These are phyloP conservation scores for Herpetospermum pedunculosum DNA, from an alignment of 306 rosid species.

Conservation along the genomic window DNA sequence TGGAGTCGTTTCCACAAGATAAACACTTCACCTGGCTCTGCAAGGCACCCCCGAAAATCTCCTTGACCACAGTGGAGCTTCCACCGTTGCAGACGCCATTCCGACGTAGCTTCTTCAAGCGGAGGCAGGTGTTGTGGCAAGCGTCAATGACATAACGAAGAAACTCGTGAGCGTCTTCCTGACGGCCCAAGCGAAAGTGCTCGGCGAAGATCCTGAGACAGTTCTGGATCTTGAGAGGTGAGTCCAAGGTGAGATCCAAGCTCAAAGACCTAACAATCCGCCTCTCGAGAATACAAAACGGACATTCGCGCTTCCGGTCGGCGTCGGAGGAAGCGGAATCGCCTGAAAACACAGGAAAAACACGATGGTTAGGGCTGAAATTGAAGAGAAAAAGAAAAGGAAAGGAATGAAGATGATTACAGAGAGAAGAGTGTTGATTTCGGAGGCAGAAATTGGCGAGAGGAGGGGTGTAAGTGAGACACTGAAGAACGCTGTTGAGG, in stretches of 20 bases:
- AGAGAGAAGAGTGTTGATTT: constrained; percentile 61
- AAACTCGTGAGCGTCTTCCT: constrained; percentile 97
- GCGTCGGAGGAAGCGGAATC: constrained; percentile 57
- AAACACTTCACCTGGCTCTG: constrained; percentile 99
- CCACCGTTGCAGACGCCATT: constrained; percentile 11
- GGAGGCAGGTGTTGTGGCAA: constrained; percentile 86
- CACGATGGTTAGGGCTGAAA: neutral
- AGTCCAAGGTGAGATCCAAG: constrained; percentile 52
- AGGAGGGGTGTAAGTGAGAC: constrained; percentile 98
- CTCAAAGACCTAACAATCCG: constrained; percentile 65
- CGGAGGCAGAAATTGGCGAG: constrained; percentile 99
- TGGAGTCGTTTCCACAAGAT: constrained; percentile 83
- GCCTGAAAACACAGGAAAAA: constrained; percentile 27
- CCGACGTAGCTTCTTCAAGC: constrained; percentile 66
- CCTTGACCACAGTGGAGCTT: constrained; percentile 52
- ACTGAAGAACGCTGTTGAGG: constrained; percentile 98
- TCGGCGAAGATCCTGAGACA: constrained; percentile 65
- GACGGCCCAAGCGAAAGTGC: constrained; percentile 71
- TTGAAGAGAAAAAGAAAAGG: neutral
- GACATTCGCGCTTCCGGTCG: constrained; percentile 60
- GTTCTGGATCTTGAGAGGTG: constrained; percentile 66
- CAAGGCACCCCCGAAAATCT: constrained; percentile 89
- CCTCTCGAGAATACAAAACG: constrained; percentile 80
- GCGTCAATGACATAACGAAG: constrained; percentile 89
- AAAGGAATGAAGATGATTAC: constrained; percentile 18